Evolutionary conservation across 78 protist species (phyloP).

Genomic region (Corallochytrium limacisporum): DNA sequence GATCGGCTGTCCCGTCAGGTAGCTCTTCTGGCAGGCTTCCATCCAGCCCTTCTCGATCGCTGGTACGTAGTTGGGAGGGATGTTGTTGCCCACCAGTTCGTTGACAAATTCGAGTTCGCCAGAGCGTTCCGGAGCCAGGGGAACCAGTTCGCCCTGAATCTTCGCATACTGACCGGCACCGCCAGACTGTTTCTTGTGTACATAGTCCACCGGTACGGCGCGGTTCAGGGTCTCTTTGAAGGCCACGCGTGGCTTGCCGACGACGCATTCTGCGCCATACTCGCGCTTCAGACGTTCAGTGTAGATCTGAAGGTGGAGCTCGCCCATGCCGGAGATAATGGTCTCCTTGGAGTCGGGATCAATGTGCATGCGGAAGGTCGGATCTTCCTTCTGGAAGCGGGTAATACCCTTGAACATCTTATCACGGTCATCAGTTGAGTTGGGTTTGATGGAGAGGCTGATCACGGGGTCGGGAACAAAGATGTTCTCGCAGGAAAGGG

Average conservation of each 20-base stretch:
- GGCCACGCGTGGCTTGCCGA: slow-evolving; percentile 73
- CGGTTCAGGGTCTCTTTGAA: slow-evolving; percentile 68
- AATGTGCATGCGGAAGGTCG: slow-evolving; percentile 75
- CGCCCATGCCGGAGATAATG: slow-evolving; percentile 87
- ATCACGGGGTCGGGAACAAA: slow-evolving; percentile 87
- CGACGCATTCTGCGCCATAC: slow-evolving; percentile 28
- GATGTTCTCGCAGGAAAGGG: slow-evolving; percentile 37
- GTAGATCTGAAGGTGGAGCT: slow-evolving; percentile 85
- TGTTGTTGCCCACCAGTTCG: slow-evolving; percentile 52
- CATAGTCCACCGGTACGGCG: slow-evolving; percentile 26
- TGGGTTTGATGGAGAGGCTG: slow-evolving; percentile 61
- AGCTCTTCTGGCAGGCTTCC: slow-evolving; percentile 54
- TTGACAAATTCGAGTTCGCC: slow-evolving; percentile 37
- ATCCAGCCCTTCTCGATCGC: slow-evolving; percentile 46
- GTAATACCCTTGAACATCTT: slow-evolving; percentile 9
- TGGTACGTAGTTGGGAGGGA: slow-evolving; percentile 70
- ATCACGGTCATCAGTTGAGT: not conserved
- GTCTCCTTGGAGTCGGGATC: slow-evolving; percentile 45
- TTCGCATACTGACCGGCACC: slow-evolving; percentile 90
- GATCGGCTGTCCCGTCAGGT: slow-evolving; percentile 65
- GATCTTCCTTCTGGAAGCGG: slow-evolving; percentile 82
- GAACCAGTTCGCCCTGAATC: slow-evolving; percentile 68
- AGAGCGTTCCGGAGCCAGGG: slow-evolving; percentile 24
- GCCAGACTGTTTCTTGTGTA: slow-evolving; percentile 89
- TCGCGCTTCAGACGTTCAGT: slow-evolving; percentile 73